Percentiles rank a stretch among this genome's conserved stretches.
Conservation (phyloP, 23 red algal genomes). For the Agarophyton chilense region DNA sequence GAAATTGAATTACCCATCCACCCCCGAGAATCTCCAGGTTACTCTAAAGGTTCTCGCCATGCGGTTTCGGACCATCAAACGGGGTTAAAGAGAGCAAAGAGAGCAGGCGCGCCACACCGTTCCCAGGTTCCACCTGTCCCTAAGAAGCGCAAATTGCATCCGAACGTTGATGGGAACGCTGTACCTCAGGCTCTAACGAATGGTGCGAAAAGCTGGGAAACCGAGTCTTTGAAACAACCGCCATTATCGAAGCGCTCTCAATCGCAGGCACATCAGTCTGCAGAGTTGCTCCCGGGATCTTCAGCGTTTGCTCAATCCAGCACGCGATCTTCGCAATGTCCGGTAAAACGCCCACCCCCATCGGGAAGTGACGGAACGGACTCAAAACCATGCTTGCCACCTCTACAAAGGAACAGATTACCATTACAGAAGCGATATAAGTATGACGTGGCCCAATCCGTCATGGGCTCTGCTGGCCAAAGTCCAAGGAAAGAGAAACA, state of each 20-base stretch:
- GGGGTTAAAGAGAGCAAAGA: neutral
- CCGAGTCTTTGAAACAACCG: neutral
- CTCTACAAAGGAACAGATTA: neutral
- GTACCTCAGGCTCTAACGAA: neutral
- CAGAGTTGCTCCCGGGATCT: neutral
- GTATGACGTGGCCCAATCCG: neutral
- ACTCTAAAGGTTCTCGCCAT: neutral
- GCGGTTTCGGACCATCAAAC: neutral
- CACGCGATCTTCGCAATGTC: neutral
- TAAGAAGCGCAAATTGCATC: neutral
- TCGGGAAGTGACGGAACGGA: too few species aligned
- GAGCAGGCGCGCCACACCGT: neutral
- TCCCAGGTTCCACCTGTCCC: neutral
- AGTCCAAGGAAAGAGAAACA: too few species aligned
- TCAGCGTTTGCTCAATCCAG: neutral
- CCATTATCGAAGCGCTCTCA: neutral
- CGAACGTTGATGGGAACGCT: neutral
- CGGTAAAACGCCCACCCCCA: too few species aligned
- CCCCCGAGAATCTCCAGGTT: neutral
- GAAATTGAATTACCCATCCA: neutral
- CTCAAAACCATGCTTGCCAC: too few species aligned
- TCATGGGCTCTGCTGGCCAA: neutral
- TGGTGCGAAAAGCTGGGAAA: neutral
- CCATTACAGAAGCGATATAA: neutral
- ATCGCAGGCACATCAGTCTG: neutral